Percentiles rank a stretch among this genome's conserved stretches.
phyloP scores from a whole-genome alignment of 306 rosid genomes.

The Dryas octopetala region DNA sequence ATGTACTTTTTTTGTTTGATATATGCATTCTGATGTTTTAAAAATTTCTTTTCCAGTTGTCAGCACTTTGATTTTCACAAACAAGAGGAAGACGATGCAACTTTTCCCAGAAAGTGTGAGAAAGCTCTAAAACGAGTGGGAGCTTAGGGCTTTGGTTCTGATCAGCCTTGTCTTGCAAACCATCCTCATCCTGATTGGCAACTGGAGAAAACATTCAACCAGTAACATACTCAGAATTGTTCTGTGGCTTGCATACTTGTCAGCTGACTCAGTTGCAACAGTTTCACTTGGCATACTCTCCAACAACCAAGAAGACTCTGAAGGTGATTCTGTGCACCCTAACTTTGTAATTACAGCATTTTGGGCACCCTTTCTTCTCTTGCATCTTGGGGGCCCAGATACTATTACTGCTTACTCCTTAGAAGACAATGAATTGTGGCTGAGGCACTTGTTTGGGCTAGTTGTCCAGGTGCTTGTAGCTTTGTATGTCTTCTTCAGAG shows the following conservation, averaged over 20 bases:
- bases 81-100: constrained; percentile 5
- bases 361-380: constrained; percentile 46
- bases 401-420: constrained; percentile 36
- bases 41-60: background rate
- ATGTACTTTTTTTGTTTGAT: background rate
- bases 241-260: constrained; percentile 32
- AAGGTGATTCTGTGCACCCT: background rate
- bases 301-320: background rate
- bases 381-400: constrained; percentile 48
- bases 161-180: constrained; percentile 32
- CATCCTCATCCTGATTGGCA: constrained; percentile 26
- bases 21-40: background rate
- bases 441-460: constrained; percentile 20
- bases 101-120: constrained; percentile 10
- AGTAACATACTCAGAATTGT: constrained; percentile 2
- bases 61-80: constrained; percentile 16
- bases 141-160: constrained; percentile 23
- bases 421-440: constrained; percentile 46
- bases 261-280: constrained; percentile 37
- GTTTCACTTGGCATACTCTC: constrained; percentile 28
- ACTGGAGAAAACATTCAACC: constrained; percentile 24
- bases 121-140: constrained; percentile 29
- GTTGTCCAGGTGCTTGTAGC: constrained; percentile 9
- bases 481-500: constrained; percentile 8
- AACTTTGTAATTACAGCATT: constrained; percentile 13